Base-by-base conservation (phyloP, 176 grass and related monocot species). In the Coix lacrymajobi region DNA sequence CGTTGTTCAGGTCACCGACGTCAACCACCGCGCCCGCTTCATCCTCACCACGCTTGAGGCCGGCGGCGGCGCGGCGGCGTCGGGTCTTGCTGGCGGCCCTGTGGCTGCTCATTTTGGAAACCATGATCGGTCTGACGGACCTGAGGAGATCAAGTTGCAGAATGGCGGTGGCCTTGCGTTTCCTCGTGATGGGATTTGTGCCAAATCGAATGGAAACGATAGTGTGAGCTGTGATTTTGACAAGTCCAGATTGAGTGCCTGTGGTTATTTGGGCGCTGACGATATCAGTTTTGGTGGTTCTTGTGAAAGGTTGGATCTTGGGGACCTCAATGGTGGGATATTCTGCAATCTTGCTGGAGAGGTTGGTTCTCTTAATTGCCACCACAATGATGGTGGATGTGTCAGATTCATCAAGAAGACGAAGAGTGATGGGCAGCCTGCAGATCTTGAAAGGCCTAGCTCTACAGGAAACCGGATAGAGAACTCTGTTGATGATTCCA, bases 1-100 rank as follows among this genome's bases (percentile, higher is more conserved):
- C 10, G 81, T 98, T 8, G 62, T 69, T 9, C 81, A 71, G 61
- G 86, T 98, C 6, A 80, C 88, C 2, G 95, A 98, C 79, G 92
- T 98, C 45, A 95, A 93, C 73, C 79, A 89, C 64, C 78, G 86
- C 44, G 92, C 95, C 30, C 44, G 54, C 70, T 90, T 98, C 77
- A 31, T 81, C 74, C 69, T 98, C 84, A 78, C 76, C 37, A 89
- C 92, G 12, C 89, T 95, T 13, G 67, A 61, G 33, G 49, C 15
- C 28, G 49, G 8, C 19, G 63, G 11, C 11, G 34, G 25, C 8
- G 83, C 28, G 12, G 16, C 17, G 51, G 14, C 80, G 19, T 66
- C 62, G 44, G 66, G 73, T 88, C 87, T 54, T 68, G 70, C 2
- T 13, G 29, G 61, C 43, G 80, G 61, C 77, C 60, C 12, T 79